Conservation (phyloP, 2,329 filamentous ascomycete species). For the Trichophyton schoenleinii region DNA sequence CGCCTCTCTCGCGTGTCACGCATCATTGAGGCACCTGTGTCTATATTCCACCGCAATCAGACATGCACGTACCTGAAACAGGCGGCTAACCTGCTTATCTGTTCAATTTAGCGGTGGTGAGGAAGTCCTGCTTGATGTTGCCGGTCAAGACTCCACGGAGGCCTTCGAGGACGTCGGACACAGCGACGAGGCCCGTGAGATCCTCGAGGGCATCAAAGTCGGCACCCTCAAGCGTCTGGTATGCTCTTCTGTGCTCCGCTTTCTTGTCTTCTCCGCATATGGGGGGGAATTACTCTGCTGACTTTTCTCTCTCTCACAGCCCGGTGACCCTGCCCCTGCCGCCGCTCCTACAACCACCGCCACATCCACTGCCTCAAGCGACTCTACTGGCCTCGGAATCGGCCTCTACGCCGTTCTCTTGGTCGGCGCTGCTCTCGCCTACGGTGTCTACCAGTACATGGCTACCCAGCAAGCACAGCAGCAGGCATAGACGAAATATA, state of each 20-base stretch:
- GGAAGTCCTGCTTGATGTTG: constrained; percentile 93
- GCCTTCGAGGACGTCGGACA: constrained; percentile 99
- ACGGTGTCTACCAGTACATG: constrained; percentile 74
- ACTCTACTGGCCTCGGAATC: constrained; percentile 48
- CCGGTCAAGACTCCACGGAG: constrained; percentile 89
- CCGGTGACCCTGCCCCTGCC: constrained; percentile 62
- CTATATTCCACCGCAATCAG: not conserved
- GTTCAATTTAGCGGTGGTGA: constrained; percentile 66
- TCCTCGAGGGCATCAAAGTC: constrained; percentile 63
- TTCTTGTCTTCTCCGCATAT: not conserved
- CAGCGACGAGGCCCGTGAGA: constrained; percentile 95
- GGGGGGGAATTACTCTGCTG: not conserved
- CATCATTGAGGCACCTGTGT: not conserved
- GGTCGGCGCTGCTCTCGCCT: constrained; percentile 63
- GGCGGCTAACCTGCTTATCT: constrained; percentile 17
- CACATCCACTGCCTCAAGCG: constrained; percentile 19
- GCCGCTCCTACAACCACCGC: constrained; percentile 38
- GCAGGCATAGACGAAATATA: not conserved
- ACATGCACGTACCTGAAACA: not conserved
- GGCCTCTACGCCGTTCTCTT: constrained; percentile 72
- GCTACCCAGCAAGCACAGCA: constrained; percentile 9
- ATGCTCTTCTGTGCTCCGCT: constrained; percentile 25
- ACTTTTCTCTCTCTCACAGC: constrained; percentile 27
- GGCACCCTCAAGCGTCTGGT: constrained; percentile 72
- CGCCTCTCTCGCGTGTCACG: not conserved